Conservation (phyloP, 1,139 yeast genomes). For the Taiozyma onychis region DNA sequence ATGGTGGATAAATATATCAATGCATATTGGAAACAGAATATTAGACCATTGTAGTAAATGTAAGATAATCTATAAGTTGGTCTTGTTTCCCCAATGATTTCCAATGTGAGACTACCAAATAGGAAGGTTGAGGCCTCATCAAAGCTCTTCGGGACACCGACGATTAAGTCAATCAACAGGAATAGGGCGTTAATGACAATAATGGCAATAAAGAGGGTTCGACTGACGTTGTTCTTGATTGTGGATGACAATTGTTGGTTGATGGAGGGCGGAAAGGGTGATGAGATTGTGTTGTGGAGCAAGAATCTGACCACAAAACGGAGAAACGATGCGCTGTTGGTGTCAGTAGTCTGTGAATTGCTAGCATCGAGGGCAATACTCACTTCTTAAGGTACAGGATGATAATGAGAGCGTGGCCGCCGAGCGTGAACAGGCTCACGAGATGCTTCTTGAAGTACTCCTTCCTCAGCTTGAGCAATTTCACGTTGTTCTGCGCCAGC, state of each 20-base stretch:
- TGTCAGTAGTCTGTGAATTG: constrained; percentile 2
- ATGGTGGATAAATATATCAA: constrained; percentile 24
- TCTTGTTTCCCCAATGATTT: constrained; percentile 38
- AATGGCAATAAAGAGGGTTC: constrained; percentile 13
- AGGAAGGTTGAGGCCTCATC: constrained; percentile 17
- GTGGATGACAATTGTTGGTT: constrained; percentile 10
- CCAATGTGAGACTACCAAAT: constrained; percentile 32
- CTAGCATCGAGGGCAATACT: constrained; percentile 8
- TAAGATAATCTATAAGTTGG: constrained; percentile 25
- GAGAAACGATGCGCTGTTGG: constrained; percentile 16
- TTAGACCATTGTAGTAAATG: constrained; percentile 27
- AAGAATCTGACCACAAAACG: constrained; percentile 20
- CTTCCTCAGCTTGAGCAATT: constrained; percentile 24
- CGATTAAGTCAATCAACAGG: constrained; percentile 22
- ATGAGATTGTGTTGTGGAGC: constrained; percentile 26
- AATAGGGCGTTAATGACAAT: constrained; percentile 10
- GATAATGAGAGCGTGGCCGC: constrained; percentile 25
- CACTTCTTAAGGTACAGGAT: constrained; percentile 24
- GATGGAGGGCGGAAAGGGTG: constrained; percentile 29
- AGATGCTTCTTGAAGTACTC: constrained; percentile 21
- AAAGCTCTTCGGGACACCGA: constrained; percentile 24
- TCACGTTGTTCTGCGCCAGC: constrained; percentile 20
- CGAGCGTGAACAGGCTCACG: constrained; percentile 18
- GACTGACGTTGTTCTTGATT: constrained; percentile 15
- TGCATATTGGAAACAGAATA: constrained; percentile 22